Evolutionary conservation across 495 filamentous ascomycete species (phyloP), one percentile per base, ranked within the genome.

Genomic region (Alectoria sarmentosa): DNA sequence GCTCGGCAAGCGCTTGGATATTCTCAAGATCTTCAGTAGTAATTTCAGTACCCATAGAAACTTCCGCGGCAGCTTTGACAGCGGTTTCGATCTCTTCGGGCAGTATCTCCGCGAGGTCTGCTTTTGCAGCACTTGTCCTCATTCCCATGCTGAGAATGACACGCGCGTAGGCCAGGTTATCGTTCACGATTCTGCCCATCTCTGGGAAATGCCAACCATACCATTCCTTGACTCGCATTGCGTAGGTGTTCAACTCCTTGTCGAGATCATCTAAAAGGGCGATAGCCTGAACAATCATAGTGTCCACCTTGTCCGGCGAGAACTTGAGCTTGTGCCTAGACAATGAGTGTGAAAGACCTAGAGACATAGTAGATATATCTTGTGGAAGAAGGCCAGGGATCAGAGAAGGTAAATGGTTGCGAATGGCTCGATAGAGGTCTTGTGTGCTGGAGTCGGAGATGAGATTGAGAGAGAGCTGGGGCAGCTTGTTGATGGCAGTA

Each of bases 161-260:
- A 58, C 85, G 84, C 62, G 94, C 83, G 72, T 97, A 98, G 64
- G 95, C 95, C 61, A 97, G 78, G 77, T 99, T 99, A 83, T 99
- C 94, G 74, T 96, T 96, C 67, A 99, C 83, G 73, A 98, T 97
- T 75, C 90, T 89, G 65, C 88, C 92, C 83, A 99, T 83, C 78
- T 99, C 94, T 30, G 94, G 94, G 80, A 98, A 99, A 78, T 98
- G 95, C 94, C 94, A 99, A 64, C 94, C 94, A 71, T 99, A 99
- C 94, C 94, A 99, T 77, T 99, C 94, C 85, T 96, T 97, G 60
- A 97, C 92, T 73, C 94, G 82, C 94, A 99, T 99, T 69, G 94
- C 95, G 71, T 96, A 97, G 67, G 87, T 93, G 78, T 99, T 99
- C 58, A 99, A 79, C 75, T 99, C 95, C 82, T 99, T 99, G 80